Evolutionary conservation across 2,329 filamentous ascomycete genomes (phyloP), one percentile per base, ranked within the genome.

Genomic region (Cladophialophora immunda): DNA sequence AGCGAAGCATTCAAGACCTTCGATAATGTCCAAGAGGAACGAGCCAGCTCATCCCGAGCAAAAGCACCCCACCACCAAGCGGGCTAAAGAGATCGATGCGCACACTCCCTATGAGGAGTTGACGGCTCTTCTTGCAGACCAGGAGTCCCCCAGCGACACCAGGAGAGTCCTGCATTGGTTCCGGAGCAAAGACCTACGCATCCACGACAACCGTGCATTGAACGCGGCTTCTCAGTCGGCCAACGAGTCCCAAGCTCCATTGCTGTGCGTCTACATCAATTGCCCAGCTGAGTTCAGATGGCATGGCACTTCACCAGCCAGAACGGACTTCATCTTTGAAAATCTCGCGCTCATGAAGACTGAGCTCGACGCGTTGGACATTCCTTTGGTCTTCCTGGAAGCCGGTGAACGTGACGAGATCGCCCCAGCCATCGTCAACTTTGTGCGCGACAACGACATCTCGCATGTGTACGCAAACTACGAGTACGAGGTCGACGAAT

Each of bases 141-240:
- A 81, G 65, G 73, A 78, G 19, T 76, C 76, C 38, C 74, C 77
- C 11, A 75, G 77, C 22, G 73, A 79, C 6, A 76, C 78, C 5
- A 75, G 74, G n/a, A 81, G 78, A 65, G 79, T 84, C 0, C 74
- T 81, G 4, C 82, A 84, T 67, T 85, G 83, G 83, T 85, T 84
- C 69, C 79, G 82, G n/a, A 80, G 79, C 64, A 84, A 84, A 67
- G 83, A 85, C 62, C 72, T 85, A 7, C 78, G 83, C 25, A 80
- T 82, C 54, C 80, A 84, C 55, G 83, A 85, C 67, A 85, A 85
- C 65, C 80, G 76, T n/a, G 81, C 76, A 5, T 73, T 85, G 9
- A 75, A 83, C 50, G 78, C 82, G 47, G 83, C 83, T 4, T 80
- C 81, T 0, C 72, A 80, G 57, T 80, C 82, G 50, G 82, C 82